Evolutionary conservation across 495 filamentous ascomycete species (phyloP).

Genomic region (Penicillium ucsense): DNA sequence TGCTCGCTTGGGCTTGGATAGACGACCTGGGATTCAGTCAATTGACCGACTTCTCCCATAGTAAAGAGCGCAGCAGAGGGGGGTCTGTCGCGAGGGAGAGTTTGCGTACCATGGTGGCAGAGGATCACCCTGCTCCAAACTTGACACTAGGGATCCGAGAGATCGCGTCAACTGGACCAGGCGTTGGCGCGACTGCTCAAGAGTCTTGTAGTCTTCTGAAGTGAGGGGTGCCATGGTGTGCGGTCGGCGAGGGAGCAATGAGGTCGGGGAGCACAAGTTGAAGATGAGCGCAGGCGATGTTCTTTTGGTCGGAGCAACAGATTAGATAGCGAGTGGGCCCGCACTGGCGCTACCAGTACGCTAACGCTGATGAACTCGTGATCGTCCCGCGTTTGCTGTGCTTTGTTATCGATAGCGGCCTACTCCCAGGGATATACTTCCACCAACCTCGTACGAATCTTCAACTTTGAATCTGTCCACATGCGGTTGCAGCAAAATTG

Average conservation of each 20-base stretch:
- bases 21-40: constrained; percentile 40
- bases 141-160: constrained; percentile 49
- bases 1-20: constrained; percentile 56
- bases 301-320: background rate
- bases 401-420: no score
- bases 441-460: no score
- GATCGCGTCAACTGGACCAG: constrained; percentile 59
- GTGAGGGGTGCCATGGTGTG: constrained; percentile 24
- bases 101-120: constrained; percentile 49
- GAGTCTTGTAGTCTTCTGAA: constrained; percentile 55
- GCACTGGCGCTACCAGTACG: no score
- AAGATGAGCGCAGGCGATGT: background rate
- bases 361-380: no score
- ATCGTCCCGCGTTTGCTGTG: no score
- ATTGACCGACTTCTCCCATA: background rate
- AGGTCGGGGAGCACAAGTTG: background rate
- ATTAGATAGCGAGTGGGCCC: background rate
- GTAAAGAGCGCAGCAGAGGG: background rate
- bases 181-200: constrained; percentile 67
- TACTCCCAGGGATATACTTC: no score
- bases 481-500: no score
- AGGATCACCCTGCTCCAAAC: constrained; percentile 43
- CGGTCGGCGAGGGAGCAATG: constrained; percentile 1
- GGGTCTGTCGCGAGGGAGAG: background rate
- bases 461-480: no score